Evolutionary conservation across 768 basidiomycete genomes (phyloP).

Genomic region (Guyanaporus albipodus): DNA sequence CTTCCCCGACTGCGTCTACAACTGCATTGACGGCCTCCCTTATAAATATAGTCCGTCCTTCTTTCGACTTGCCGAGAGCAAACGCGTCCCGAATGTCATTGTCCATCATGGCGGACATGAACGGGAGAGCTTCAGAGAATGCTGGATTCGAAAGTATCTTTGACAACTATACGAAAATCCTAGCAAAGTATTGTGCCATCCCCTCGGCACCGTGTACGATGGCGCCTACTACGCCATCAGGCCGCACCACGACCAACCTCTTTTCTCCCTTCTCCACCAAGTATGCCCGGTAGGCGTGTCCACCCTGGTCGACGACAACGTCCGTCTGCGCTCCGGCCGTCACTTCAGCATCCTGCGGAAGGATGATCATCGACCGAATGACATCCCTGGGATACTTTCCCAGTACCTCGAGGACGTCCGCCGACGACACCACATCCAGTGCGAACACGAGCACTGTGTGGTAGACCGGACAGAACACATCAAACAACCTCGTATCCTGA

Average conservation of each 20-base stretch:
- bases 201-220: background rate
- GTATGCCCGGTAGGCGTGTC: background rate
- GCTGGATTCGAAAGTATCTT: too few relatives aligned
- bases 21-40: background rate
- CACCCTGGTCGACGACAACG: background rate
- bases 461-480: slow-evolving; percentile 17
- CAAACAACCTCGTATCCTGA: slow-evolving; percentile 17
- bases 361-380: slow-evolving; percentile 12
- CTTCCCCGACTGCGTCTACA: background rate
- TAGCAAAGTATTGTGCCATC: background rate
- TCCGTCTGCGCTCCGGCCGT: slow-evolving; percentile 7
- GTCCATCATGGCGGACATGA: too few relatives aligned
- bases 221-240: background rate
- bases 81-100: too few relatives aligned
- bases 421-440: background rate
- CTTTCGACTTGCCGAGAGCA: too few relatives aligned
- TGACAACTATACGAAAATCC: too few relatives aligned
- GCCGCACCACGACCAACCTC: too few relatives aligned
- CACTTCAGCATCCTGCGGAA: slow-evolving; percentile 2
- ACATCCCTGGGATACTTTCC: slow-evolving; percentile 1
- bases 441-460: slow-evolving; percentile 33
- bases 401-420: slow-evolving; percentile 8
- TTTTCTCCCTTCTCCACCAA: background rate
- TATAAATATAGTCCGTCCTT: background rate
- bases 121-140: too few relatives aligned